Evolutionary conservation across 208 protist species (phyloP), one percentile per base, ranked within the genome.

Genomic region (Trypanosoma vivax): DNA sequence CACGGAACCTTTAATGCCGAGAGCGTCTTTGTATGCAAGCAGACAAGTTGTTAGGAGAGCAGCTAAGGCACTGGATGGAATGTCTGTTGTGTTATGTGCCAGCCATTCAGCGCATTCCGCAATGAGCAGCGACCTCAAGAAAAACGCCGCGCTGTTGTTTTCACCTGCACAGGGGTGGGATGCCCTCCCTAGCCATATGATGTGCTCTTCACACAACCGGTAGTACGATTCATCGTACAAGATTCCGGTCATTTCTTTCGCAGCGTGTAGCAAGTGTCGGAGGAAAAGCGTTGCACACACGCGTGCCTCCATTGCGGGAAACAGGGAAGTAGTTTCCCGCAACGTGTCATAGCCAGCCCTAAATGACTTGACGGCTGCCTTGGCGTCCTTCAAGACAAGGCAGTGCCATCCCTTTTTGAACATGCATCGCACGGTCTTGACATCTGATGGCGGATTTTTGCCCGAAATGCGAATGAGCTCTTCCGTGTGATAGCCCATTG

Each of bases 341-440:
- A 76, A 49, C 24, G 47, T 64, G 7, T 41, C 65, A 50, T 74
- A 65, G 0, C 62, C 68, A 3, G 54, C 66, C 40, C 67, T 40
- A 71, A 88, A 78, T 43, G 63, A 50, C 10, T 57, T 40, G 40
- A 56, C 60, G 19, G 69, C 70, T 19, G 66, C 55, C 7, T 64
- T 51, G 27, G 65, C 52, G 43, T 88, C 62, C 24, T 64, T 58
- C 46, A 82, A 25, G 41, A 79, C 62, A 30, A 88, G 62, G 33
- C 56, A 74, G 43, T 88, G 76, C 76, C 81, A 84, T 4, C 60
- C 81, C n/a, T 70, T 50, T 45, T 84, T 70, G 49, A 84, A 88
- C 53, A 60, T 59, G 2, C 52, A 53, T 11, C 74, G 59, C 13
- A 73, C 45, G n/a, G 31, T 25, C 18, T 5, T 14, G 30, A 29